Percentiles rank a stretch among this genome's conserved stretches.
Evolutionary conservation across 805 yeast genomes (phyloP).

Genomic region (Barnettozyma botsteinii): DNA sequence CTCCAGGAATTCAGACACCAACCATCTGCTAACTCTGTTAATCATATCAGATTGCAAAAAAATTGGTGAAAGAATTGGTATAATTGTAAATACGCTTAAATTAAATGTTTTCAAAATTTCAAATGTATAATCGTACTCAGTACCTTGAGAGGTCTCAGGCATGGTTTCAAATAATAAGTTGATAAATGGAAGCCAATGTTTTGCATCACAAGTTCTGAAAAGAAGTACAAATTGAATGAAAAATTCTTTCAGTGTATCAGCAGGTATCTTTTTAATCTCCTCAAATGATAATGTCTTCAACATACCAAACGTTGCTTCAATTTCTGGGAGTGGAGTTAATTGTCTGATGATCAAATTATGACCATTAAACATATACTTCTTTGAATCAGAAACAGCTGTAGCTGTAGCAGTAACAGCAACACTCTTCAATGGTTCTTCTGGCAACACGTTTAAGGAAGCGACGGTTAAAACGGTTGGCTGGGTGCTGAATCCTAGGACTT

Average conservation of each 20-base stretch:
- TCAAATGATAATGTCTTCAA: neutral
- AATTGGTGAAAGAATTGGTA: neutral
- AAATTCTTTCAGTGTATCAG: neutral
- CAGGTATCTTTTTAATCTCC: neutral
- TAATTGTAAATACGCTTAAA: neutral
- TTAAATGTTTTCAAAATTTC: neutral
- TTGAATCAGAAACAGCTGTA: too few species aligned
- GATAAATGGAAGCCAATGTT: neutral
- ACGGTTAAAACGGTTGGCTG: too few species aligned
- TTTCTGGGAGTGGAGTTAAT: neutral
- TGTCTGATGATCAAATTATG: neutral
- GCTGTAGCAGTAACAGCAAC: too few species aligned
- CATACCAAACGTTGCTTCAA: neutral
- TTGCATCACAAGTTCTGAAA: neutral
- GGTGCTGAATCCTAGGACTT: neutral
- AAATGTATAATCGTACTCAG: conserved; percentile 1
- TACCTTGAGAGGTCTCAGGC: neutral
- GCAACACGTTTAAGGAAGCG: too few species aligned
- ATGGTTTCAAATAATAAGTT: neutral
- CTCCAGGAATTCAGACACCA: too few species aligned
- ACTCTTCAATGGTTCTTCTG: too few species aligned
- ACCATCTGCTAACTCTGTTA: too few species aligned
- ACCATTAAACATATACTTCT: neutral
- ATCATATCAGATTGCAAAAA: too few species aligned
- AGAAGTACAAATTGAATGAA: neutral